Evolutionary conservation across 2,329 filamentous ascomycete genomes (phyloP).

Genomic region (Amesomyces nigricolor): DNA sequence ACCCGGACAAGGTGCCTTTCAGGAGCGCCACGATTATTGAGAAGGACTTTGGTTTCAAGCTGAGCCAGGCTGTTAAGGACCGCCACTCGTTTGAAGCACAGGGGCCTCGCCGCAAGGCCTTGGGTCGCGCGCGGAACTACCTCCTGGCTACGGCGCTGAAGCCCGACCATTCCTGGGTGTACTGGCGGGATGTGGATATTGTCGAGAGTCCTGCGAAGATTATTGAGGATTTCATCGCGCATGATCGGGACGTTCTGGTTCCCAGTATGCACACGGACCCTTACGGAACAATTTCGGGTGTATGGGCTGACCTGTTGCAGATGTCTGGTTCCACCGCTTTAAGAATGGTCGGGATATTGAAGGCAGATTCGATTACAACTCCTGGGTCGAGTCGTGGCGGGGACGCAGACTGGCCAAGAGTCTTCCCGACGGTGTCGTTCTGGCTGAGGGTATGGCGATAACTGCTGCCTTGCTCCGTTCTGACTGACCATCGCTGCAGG

Average conservation of each 20-base stretch:
- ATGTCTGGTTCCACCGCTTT: conserved; percentile 96
- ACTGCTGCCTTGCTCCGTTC: not conserved
- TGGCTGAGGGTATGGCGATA: conserved; percentile 74
- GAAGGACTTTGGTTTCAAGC: conserved; percentile 77
- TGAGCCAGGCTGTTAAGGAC: conserved; percentile 75
- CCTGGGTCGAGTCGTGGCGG: conserved; percentile 91
- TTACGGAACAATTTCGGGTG: not conserved
- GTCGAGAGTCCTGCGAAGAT: conserved; percentile 82
- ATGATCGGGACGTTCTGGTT: conserved; percentile 87
- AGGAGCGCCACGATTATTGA: conserved; percentile 77
- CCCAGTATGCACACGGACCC: conserved; percentile 62
- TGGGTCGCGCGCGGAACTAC: conserved; percentile 90
- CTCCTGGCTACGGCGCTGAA: conserved; percentile 78
- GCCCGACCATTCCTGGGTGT: conserved; percentile 95
- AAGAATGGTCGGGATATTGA: conserved; percentile 78
- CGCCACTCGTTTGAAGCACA: conserved; percentile 84
- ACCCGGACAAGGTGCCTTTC: conserved; percentile 75
- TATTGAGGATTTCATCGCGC: conserved; percentile 89
- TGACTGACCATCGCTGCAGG: conserved; percentile 42
- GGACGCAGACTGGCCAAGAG: conserved; percentile 66
- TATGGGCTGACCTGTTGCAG: conserved; percentile 43
- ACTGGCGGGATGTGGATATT: conserved; percentile 97
- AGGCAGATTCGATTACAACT: conserved; percentile 98
- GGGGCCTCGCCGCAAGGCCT: conserved; percentile 80
- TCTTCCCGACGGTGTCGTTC: conserved; percentile 72